Percentiles rank a stretch among this genome's conserved stretches.
Evolutionary conservation across 2,329 filamentous ascomycete genomes (phyloP).

Genomic region (Trichoderma sp.): DNA sequence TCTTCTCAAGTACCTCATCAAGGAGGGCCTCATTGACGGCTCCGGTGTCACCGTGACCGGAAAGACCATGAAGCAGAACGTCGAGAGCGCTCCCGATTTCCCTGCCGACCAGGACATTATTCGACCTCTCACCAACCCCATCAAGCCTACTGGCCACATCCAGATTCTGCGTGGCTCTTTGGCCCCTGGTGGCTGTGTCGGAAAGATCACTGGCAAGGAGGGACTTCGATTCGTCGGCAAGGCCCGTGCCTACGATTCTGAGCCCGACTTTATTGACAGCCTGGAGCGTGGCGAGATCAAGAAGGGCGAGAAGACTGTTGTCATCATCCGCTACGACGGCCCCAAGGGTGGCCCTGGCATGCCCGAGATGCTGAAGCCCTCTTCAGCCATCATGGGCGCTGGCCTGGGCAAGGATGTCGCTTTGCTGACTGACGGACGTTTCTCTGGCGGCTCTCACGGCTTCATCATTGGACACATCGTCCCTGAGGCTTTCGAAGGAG

Average conservation of each 20-base stretch:
- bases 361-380: slow-evolving; percentile 94
- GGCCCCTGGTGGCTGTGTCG: slow-evolving; percentile 82
- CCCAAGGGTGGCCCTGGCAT: slow-evolving; percentile 93
- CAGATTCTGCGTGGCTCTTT: slow-evolving; percentile 86
- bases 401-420: slow-evolving; percentile 76
- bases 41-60: slow-evolving; percentile 82
- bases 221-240: slow-evolving; percentile 80
- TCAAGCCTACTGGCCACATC: slow-evolving; percentile 84
- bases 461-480: slow-evolving; percentile 89
- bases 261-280: slow-evolving; percentile 76
- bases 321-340: slow-evolving; percentile 90
- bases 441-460: slow-evolving; percentile 80
- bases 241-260: slow-evolving; percentile 81
- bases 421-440: slow-evolving; percentile 73
- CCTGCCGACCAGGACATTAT: slow-evolving; percentile 80
- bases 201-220: slow-evolving; percentile 94
- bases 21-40: slow-evolving; percentile 79
- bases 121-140: slow-evolving; percentile 75
- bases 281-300: slow-evolving; percentile 78
- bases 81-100: slow-evolving; percentile 72
- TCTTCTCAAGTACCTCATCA: slow-evolving; percentile 83
- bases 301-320: slow-evolving; percentile 82
- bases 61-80: slow-evolving; percentile 85
- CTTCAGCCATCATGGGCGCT: slow-evolving; percentile 88
- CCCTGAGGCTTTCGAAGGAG: slow-evolving; percentile 82